Evolutionary conservation across 177 flowering plant species (phyloP), one percentile per base, ranked within the genome.

Genomic region (Vitis hybrid): DNA sequence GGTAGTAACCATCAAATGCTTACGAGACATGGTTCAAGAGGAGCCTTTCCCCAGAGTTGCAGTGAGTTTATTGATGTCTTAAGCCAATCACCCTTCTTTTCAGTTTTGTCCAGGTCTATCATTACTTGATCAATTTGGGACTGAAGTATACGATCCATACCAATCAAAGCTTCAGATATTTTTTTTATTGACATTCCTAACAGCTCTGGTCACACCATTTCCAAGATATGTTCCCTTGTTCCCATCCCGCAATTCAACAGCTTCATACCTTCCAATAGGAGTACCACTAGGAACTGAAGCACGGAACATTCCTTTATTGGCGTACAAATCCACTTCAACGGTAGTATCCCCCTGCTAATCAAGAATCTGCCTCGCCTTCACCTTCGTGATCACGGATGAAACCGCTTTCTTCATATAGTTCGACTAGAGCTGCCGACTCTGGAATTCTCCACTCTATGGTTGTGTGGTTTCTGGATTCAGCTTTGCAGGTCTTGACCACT

Each of bases 271-370:
- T 77, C 95, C 97, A 56, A 89, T 60, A 56, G 89, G 71, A 73
- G 82, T 78, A 7, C 94, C 98, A 62, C 94, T 83, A 8, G 99
- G 99, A 48, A 75, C 85, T 3, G 99, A 88, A 77, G 97, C 98
- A 15, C 97, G 91, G 58, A 89, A 93, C 82, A 87, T 74, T 58
- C 98, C 99, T 79, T 93, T 96, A 72, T 93, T 93, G 11, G 99
- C 91, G 72, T 76, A 70, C 71, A 96, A 75, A 56, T 96, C 99
- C 4, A 93, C 99, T 75, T 96, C 99, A 60, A 95, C 91, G 7
- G 98, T 95, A 13, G 98, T 78, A 91, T 83, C 56, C 98, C 99
- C 83, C 98, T 81, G 75, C 99, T 92, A 19, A 57, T 95, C 99
- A 2, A 95, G 86, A 66, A 96, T 89, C 78, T 93, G 99, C 74